Conservation (phyloP, 495 filamentous ascomycete species). For the Talaromyces proteolyticus region DNA sequence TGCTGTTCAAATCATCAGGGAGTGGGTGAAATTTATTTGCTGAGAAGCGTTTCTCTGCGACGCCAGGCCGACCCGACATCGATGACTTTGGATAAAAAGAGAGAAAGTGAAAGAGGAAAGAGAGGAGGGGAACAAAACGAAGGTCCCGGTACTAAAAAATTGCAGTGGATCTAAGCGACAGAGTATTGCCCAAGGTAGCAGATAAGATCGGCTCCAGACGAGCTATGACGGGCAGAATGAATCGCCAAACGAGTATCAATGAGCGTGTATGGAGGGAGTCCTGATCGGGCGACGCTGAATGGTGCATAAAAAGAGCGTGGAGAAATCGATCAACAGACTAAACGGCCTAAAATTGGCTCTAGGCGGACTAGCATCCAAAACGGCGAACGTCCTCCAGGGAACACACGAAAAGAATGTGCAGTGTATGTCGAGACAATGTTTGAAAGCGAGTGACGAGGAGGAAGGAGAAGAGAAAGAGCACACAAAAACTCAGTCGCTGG, state of each 20-base stretch:
- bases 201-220: conserved; percentile 3
- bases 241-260: too few species aligned
- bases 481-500: too few species aligned
- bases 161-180: conserved; percentile 7
- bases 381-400: too few species aligned
- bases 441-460: too few species aligned
- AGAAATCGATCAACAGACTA: background rate
- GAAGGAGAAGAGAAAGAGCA: too few species aligned
- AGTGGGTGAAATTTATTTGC: conserved; percentile 41
- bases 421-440: conserved; percentile 1
- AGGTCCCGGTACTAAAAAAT: conserved; percentile 2
- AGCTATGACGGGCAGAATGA: too few species aligned
- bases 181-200: too few species aligned
- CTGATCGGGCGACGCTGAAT: too few species aligned
- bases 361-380: too few species aligned
- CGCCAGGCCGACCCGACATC: conserved; percentile 29
- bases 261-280: too few species aligned
- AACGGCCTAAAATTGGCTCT: too few species aligned
- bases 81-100: background rate
- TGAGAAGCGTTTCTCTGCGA: conserved; percentile 32
- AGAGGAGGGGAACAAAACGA: conserved; percentile 8
- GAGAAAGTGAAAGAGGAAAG: conserved; percentile 9
- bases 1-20: conserved; percentile 21
- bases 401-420: too few species aligned
- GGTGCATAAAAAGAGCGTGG: background rate